Evolutionary conservation across 108 stramenopile species (phyloP).

Genomic region (Hondaea fermentalgiana): DNA sequence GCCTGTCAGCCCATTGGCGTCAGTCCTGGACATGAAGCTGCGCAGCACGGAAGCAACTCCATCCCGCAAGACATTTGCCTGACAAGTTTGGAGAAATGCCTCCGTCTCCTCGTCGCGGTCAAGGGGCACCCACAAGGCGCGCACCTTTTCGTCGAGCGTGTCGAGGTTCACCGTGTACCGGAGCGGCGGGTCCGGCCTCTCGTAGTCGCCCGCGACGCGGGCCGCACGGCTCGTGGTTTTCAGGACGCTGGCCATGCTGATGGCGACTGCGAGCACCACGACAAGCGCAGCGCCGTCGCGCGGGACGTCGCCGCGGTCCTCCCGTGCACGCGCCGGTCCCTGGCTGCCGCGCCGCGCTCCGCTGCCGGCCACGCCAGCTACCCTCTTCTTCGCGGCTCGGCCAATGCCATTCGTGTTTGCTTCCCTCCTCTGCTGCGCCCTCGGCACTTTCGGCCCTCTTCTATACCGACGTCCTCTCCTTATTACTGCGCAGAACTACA

Average conservation of each 20-base stretch:
- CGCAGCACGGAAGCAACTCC: not conserved
- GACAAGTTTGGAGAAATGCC: not conserved
- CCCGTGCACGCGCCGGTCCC: too few relatives aligned
- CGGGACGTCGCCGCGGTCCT: too few relatives aligned
- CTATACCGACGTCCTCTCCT: too few relatives aligned
- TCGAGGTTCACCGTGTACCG: not conserved
- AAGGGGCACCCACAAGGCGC: not conserved
- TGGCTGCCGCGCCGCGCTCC: too few relatives aligned
- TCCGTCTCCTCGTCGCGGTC: not conserved
- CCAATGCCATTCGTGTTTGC: too few relatives aligned
- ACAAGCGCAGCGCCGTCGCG: not conserved
- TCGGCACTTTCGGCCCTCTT: too few relatives aligned
- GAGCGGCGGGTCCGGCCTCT: not conserved
- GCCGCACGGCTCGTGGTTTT: not conserved
- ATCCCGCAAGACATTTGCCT: not conserved
- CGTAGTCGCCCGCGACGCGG: not conserved
- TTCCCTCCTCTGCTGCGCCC: too few relatives aligned
- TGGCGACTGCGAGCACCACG: not conserved
- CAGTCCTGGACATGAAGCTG: conserved; percentile 8
- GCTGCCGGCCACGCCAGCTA: too few relatives aligned
- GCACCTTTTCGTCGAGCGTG: not conserved
- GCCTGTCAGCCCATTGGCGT: not conserved
- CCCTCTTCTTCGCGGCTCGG: too few relatives aligned
- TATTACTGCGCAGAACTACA: too few relatives aligned
- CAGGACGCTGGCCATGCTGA: not conserved